Conservation (phyloP, 2,329 filamentous ascomycete species). For the Arachnomyces sp. region DNA sequence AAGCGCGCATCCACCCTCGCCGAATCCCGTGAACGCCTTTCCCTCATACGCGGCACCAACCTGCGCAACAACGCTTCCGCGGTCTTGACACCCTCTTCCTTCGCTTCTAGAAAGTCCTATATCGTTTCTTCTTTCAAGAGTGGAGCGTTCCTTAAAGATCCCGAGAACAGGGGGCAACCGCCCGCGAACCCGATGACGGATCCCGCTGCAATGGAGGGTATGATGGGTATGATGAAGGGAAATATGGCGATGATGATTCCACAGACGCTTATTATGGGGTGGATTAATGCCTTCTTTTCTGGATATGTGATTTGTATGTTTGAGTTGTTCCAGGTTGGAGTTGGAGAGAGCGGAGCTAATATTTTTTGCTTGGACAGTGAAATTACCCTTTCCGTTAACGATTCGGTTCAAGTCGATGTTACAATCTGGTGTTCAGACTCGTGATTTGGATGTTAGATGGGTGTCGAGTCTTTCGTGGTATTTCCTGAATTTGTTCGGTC, state of each 20-base stretch:
- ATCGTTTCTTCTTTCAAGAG: conserved; percentile 74
- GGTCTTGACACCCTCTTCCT: conserved; percentile 68
- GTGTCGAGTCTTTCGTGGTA: conserved; percentile 99
- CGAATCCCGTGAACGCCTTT: conserved; percentile 68
- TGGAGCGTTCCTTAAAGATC: conserved; percentile 82
- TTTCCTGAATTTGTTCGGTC: conserved; percentile 91
- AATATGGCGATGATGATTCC: conserved; percentile 99
- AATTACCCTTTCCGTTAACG: conserved; percentile 92
- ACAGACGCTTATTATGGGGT: conserved; percentile 98
- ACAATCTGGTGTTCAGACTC: conserved; percentile 90
- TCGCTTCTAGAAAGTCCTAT: conserved; percentile 70
- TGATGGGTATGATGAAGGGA: conserved; percentile 99
- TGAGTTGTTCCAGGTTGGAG: background rate
- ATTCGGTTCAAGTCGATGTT: conserved; percentile 99
- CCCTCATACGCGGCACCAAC: conserved; percentile 72
- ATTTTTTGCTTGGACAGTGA: conserved; percentile 52
- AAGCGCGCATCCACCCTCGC: conserved; percentile 62
- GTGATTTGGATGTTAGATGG: conserved; percentile 95
- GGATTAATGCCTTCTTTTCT: conserved; percentile 99
- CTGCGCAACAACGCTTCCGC: conserved; percentile 76
- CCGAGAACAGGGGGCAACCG: conserved; percentile 74
- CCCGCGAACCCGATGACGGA: conserved; percentile 92
- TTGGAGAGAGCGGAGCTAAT: too few relatives aligned
- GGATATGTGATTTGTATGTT: conserved; percentile 89
- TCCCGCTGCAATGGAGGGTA: conserved; percentile 94